Evolutionary conservation across 2,329 filamentous ascomycete species (phyloP).

Genomic region (Aureobasidium sp.): DNA sequence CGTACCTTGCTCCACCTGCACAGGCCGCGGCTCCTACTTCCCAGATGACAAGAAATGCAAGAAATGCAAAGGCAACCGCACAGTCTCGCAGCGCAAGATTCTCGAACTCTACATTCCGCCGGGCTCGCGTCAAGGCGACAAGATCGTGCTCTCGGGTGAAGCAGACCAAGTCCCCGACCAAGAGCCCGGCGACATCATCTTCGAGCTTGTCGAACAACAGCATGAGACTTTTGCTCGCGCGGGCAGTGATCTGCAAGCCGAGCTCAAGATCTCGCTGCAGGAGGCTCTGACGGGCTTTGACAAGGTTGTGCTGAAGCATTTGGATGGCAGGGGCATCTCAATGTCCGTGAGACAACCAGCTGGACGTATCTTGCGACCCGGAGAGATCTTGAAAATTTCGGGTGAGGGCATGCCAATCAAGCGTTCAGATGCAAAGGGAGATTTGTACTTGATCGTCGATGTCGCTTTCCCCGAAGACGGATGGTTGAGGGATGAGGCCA

Average conservation of each 20-base stretch:
- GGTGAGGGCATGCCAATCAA: constrained; percentile 96
- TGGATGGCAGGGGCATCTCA: constrained; percentile 85
- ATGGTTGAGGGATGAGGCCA: constrained; percentile 65
- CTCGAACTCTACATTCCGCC: constrained; percentile 93
- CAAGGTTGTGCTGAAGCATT: constrained; percentile 80
- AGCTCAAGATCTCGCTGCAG: constrained; percentile 70
- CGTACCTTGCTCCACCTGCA: constrained; percentile 73
- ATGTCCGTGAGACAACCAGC: constrained; percentile 62
- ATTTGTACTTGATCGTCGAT: constrained; percentile 79
- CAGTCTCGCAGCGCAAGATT: constrained; percentile 82
- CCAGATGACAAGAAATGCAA: constrained; percentile 98
- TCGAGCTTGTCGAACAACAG: constrained; percentile 72
- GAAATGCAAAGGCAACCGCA: constrained; percentile 93
- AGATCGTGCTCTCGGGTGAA: constrained; percentile 84
- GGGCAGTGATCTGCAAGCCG: constrained; percentile 75
- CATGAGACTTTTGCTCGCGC: constrained; percentile 78
- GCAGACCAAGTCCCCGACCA: constrained; percentile 88
- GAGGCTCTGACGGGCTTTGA: constrained; percentile 88
- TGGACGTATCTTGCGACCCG: constrained; percentile 75
- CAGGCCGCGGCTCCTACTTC: constrained; percentile 76
- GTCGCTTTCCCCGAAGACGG: constrained; percentile 83
- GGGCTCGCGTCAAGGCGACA: constrained; percentile 72
- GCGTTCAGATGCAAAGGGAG: constrained; percentile 73
- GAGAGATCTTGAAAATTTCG: constrained; percentile 74
- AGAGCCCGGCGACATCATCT: constrained; percentile 87